phyloP scores from a whole-genome alignment of 768 basidiomycete genomes.

The Hypholoma fasciculare region DNA sequence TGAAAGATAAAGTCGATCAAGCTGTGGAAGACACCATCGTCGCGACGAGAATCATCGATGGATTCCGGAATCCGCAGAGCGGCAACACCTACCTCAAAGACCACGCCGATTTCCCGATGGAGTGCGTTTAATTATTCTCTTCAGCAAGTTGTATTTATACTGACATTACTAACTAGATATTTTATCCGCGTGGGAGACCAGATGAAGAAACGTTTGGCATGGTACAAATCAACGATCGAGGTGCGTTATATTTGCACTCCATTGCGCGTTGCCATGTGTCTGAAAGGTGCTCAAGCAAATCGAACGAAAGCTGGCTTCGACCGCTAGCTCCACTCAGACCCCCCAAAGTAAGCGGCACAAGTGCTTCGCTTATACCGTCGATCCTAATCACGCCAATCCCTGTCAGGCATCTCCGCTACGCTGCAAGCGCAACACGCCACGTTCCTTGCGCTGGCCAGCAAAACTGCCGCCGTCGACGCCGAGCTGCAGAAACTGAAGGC shows the following conservation, averaged over 20 bases:
- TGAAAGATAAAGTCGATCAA: slow-evolving; percentile 75
- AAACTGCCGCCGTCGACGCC: slow-evolving; percentile 70
- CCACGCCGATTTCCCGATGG: slow-evolving; percentile 79
- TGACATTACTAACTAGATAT: slow-evolving; percentile 43
- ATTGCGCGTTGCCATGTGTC: background rate
- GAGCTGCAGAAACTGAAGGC: slow-evolving; percentile 78
- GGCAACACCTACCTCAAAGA: slow-evolving; percentile 72
- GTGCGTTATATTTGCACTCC: slow-evolving; percentile 31
- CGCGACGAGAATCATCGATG: slow-evolving; percentile 76
- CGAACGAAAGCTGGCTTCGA: slow-evolving; percentile 76
- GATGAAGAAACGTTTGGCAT: slow-evolving; percentile 69
- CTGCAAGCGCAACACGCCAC: slow-evolving; percentile 79
- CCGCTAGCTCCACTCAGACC: slow-evolving; percentile 64
- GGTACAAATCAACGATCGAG: slow-evolving; percentile 83
- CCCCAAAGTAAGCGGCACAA: slow-evolving; percentile 61
- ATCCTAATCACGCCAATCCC: slow-evolving; percentile 10
- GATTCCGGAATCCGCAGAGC: slow-evolving; percentile 74
- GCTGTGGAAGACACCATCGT: slow-evolving; percentile 80
- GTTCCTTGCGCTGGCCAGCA: slow-evolving; percentile 75
- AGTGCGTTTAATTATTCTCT: slow-evolving; percentile 44
- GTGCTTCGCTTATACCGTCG: slow-evolving; percentile 2
- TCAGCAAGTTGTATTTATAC: background rate
- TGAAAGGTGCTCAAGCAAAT: slow-evolving; percentile 52
- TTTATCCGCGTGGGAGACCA: slow-evolving; percentile 72
- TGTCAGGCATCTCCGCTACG: slow-evolving; percentile 67